A percentile compares a stretch with the other conserved stretches of the same genome.
These are phyloP conservation scores for Fusarium armeniacum DNA, from an alignment of 2,329 filamentous ascomycete genomes.

Conservation along the genomic window DNA sequence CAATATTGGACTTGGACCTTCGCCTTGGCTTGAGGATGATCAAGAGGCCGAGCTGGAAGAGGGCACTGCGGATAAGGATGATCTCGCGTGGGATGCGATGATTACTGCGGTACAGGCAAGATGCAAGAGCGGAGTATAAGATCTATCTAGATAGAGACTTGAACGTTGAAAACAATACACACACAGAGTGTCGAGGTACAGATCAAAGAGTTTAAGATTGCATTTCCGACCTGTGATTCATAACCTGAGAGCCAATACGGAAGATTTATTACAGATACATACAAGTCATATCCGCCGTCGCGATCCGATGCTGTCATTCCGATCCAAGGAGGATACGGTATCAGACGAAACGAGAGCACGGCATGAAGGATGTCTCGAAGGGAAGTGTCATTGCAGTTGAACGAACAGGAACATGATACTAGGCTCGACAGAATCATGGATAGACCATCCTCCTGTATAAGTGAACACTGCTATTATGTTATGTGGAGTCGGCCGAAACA, in stretches of 20 bases:
- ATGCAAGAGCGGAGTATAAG: rapidly evolving
- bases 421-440: too few relatives aligned
- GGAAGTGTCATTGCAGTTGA: too few relatives aligned
- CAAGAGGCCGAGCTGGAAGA: constrained; percentile 11
- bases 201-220: not conserved
- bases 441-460: too few relatives aligned
- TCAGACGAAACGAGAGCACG: too few relatives aligned
- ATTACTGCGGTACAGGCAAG: not conserved
- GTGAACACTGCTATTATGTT: not conserved
- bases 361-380: too few relatives aligned
- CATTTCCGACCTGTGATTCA: not conserved
- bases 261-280: too few relatives aligned
- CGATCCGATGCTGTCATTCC: too few relatives aligned
- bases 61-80: constrained; percentile 10
- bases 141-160: not conserved
- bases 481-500: not conserved
- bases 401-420: too few relatives aligned
- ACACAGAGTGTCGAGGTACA: not conserved
- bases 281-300: too few relatives aligned
- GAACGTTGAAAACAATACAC: not conserved
- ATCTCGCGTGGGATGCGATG: constrained; percentile 3
- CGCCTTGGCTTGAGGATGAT: not conserved
- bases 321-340: too few relatives aligned
- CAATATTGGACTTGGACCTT: not conserved
- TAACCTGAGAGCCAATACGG: not conserved